phyloP scores from a whole-genome alignment of 768 basidiomycete species.

The Gloeopeniophorella convolvens region DNA sequence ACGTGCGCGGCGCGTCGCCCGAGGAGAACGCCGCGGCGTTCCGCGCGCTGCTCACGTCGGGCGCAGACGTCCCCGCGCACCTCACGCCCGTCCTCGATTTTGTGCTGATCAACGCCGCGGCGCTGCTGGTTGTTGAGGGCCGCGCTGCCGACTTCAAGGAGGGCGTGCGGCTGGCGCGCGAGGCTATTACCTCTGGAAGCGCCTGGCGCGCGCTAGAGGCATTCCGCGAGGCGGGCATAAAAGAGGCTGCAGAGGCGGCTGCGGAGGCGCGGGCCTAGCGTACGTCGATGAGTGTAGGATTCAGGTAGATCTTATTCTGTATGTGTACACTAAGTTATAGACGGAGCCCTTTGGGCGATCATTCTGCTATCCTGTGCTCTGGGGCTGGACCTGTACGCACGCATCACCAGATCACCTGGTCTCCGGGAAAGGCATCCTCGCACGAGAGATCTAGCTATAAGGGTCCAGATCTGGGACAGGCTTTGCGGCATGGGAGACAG shows the following conservation, averaged over 20 bases:
- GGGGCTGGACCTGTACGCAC: too few relatives aligned
- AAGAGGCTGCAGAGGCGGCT: conserved; percentile 2
- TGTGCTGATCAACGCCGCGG: conserved; percentile 86
- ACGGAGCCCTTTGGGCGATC: too few relatives aligned
- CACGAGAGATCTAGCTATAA: too few relatives aligned
- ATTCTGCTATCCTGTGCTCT: too few relatives aligned
- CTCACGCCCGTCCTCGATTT: conserved; percentile 73
- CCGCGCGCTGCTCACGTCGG: conserved; percentile 52
- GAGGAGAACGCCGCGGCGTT: conserved; percentile 77
- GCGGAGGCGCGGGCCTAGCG: neutral
- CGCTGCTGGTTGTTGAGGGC: conserved; percentile 80
- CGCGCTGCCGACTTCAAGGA: conserved; percentile 61
- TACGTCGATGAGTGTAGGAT: too few relatives aligned
- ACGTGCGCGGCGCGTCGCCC: conserved; percentile 70
- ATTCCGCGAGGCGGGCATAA: conserved; percentile 6
- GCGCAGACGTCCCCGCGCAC: conserved; percentile 44
- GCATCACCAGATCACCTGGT: too few relatives aligned
- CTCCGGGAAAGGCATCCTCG: too few relatives aligned
- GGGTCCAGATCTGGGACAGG: too few relatives aligned
- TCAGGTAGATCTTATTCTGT: too few relatives aligned
- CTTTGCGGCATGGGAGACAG: too few relatives aligned
- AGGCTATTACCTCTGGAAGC: conserved; percentile 50
- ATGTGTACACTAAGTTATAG: too few relatives aligned
- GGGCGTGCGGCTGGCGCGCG: conserved; percentile 61
- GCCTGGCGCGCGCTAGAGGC: conserved; percentile 30